Base-by-base conservation (phyloP, 208 protist genomes). In the Leishmania gerbilli region DNA sequence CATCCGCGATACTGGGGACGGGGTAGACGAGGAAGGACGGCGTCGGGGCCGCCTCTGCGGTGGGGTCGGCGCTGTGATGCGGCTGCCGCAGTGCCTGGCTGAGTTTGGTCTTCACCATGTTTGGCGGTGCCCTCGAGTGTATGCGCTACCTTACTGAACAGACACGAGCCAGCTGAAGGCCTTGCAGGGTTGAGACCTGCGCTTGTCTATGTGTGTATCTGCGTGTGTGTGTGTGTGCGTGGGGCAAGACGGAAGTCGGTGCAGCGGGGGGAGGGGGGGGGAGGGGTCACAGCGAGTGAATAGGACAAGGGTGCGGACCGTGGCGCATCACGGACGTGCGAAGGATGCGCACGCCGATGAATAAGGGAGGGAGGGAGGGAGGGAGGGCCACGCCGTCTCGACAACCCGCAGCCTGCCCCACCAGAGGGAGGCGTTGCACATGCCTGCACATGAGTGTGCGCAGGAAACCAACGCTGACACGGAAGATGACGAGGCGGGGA, bases 21-120 rank as follows among this genome's bases (percentile, higher is more conserved):
- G 89, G 88, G 80, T 95, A 95, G 37, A 97, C 82, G 21, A 96
- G 80, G 77, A 97, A 92, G 69, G 79, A 90, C 4, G 69, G 82
- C 27, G 80, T 3, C 15, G 68, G 40, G 4, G 51, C 51, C 49
- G 45, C 24, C 21, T 53, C 21, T 27, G 64, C 74, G 4, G 74
- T 55, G 2, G 71, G 21, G 42, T n/a, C n/a, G 4, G 4, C 34
- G 31, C 0, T 27, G 3, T 27, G 7, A 51, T 51, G 68, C 68
- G 15, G 42, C 40, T 19, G 42, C 19, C 3, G 42, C 27, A 5
- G n/a, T 68, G 62, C 27, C 13, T 24, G 62, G 62, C 62, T 17
- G 9, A 0, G 2, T 27, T 40, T 40, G 31, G 31, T 40, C 13
- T 2, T 21, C 62, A 13, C 62, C 62, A 68, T 68, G 58, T 0